These are phyloP conservation scores for Millerozyma acaciae DNA, from an alignment of 805 yeast species.

Conservation along the genomic window DNA sequence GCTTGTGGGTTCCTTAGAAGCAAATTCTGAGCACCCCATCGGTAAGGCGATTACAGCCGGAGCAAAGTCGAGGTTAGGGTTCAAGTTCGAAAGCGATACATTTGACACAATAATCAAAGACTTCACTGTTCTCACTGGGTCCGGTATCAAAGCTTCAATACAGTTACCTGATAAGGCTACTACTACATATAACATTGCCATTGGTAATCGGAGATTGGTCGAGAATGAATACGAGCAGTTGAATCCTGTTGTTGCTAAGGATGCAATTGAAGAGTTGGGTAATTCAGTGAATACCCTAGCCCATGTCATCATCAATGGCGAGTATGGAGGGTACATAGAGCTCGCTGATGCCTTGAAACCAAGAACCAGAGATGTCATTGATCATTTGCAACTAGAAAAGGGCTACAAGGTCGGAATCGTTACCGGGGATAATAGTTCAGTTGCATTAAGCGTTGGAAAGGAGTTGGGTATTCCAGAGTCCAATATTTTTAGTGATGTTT, in stretches of 20 bases:
- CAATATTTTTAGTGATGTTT: constrained; percentile 69
- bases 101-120: constrained; percentile 28
- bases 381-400: constrained; percentile 42
- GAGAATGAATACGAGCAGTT: constrained; percentile 12
- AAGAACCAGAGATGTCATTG: constrained; percentile 60
- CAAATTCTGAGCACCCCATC: constrained; percentile 81
- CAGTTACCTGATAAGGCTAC: constrained; percentile 19
- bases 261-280: constrained; percentile 2
- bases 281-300: constrained; percentile 42
- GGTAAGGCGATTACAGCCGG: constrained; percentile 62
- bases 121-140: constrained; percentile 39
- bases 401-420: constrained; percentile 76
- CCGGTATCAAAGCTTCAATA: constrained; percentile 42
- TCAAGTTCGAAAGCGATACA: constrained; percentile 29
- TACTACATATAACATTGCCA: constrained; percentile 28
- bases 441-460: constrained; percentile 62
- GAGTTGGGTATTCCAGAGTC: constrained; percentile 61
- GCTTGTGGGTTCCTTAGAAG: constrained; percentile 57
- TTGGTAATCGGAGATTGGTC: constrained; percentile 55
- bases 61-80: constrained; percentile 23
- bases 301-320: constrained; percentile 55
- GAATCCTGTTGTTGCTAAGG: constrained; percentile 2
- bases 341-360: constrained; percentile 64
- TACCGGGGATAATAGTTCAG: constrained; percentile 74
- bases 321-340: constrained; percentile 61